These are phyloP conservation scores for Vitis hybrid DNA, from an alignment of 177 flowering plant genomes.

Conservation along the genomic window DNA sequence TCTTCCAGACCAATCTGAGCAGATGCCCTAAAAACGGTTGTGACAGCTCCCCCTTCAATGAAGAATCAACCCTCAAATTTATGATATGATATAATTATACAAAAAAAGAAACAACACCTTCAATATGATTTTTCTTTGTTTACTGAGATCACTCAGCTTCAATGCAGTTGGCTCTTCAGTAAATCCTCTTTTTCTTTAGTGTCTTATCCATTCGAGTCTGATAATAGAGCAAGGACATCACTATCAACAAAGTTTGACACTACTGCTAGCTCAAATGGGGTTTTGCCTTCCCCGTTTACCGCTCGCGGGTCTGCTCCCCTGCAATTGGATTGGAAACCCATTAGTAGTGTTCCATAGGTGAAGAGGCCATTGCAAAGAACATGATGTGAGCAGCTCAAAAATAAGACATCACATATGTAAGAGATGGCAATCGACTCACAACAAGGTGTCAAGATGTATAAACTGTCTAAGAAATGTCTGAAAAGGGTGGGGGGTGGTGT, in stretches of 20 bases:
- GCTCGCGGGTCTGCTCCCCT: conserved; percentile 80
- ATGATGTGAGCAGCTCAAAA: no score
- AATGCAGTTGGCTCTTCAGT: not conserved
- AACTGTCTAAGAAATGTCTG: no score
- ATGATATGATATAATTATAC: conserved; percentile 16
- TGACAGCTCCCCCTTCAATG: conserved; percentile 8
- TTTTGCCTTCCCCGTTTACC: conserved; percentile 62
- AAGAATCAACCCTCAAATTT: conserved; percentile 19
- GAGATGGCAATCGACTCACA: no score
- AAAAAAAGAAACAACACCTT: conserved; percentile 17
- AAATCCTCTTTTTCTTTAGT: not conserved
- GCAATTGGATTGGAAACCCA: conserved; percentile 24
- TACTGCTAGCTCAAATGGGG: conserved; percentile 49
- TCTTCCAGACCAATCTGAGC: conserved; percentile 2
- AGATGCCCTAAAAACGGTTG: conserved; percentile 8
- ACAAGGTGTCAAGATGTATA: no score
- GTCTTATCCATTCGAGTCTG: conserved; percentile 52
- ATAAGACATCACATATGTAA: no score
- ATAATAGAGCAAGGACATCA: conserved; percentile 55
- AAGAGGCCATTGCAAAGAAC: no score
- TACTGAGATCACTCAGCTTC: not conserved
- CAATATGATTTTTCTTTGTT: conserved; percentile 3
- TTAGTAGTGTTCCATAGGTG: not conserved
- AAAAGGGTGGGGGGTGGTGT: no score
- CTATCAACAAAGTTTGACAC: conserved; percentile 59